Evolutionary conservation across 306 rosid genomes (phyloP), one percentile per base, ranked within the genome.

Genomic region (Astragalus glycyphyllos): DNA sequence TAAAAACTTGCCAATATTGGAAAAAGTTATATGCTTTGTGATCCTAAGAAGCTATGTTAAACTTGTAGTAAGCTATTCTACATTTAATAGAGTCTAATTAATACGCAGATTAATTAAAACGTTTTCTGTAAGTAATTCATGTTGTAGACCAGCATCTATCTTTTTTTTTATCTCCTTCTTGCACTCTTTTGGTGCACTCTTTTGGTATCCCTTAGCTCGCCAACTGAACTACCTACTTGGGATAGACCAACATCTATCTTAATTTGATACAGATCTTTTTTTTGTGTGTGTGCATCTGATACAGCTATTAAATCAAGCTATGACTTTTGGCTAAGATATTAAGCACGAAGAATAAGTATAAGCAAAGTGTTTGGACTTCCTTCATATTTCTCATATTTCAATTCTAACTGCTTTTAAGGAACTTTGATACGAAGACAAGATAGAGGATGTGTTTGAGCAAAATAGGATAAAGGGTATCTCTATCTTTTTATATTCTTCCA

Each of bases 321-420:
- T 48, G 56, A 54, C 29, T 44, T 74, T 55, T 11, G 49, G 38
- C 72, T 5, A 54, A 65, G 72, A 74, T 74, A 54, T 65, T 74
- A 65, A 8, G 58, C 66, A 74, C 14, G 46, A 1, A 65, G 79
- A 74, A 74, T 65, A 74, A 54, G 47, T 56, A 54, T 54, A 55
- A 41, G 46, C 65, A 54, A 74, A 55, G 45, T 29, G 47, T 31
- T 41, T 20, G 12, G 51, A 37, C 32, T 71, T 58, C 34, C 1
- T 58, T 7, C 13, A 65, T 65, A 54, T 65, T 40, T 69, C 58
- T 26, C 31, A 11, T n/a, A 11, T 23, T 71, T 62, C 66, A 60
- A 35, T 35, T 74, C 72, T 23, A 53, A 73, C 54, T 50, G n/a
- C 55, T 50, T 73, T 73, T 47, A 58, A 66, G 32, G 80, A 44